A percentile compares a stretch with the other conserved stretches of the same genome.
phyloP scores from a whole-genome alignment of 1,284 basidiomycete genomes.

The Lentinula novae-zelandiae region DNA sequence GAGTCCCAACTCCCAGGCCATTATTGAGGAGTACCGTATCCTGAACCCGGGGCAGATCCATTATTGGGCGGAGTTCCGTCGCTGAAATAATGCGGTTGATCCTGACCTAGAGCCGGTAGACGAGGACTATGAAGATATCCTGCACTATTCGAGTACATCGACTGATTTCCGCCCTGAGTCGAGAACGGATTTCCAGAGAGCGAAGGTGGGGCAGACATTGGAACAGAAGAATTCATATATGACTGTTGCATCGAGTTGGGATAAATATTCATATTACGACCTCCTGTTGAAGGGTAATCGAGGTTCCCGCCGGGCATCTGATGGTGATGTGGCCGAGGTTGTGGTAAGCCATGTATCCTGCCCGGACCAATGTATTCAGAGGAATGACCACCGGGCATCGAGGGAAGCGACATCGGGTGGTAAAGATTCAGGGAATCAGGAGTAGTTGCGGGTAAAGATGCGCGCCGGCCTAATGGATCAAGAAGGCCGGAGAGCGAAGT shows the following conservation, averaged over 20 bases:
- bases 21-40: conserved; percentile 46
- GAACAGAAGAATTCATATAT: conserved; percentile 43
- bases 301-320: conserved; percentile 15
- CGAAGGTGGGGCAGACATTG: conserved; percentile 49
- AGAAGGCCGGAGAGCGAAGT: conserved; percentile 41
- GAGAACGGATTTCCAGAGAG: conserved; percentile 44
- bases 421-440: conserved; percentile 67
- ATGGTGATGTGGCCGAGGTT: conserved; percentile 15
- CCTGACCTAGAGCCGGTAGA: conserved; percentile 19
- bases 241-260: conserved; percentile 17
- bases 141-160: conserved; percentile 11
- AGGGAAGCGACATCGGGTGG: conserved; percentile 70
- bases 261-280: conserved; percentile 16
- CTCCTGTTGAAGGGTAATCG: conserved; percentile 11
- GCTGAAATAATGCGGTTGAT: conserved; percentile 29
- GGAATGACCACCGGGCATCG: conserved; percentile 26
- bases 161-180: conserved; percentile 27
- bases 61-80: conserved; percentile 36
- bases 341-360: conserved; percentile 8
- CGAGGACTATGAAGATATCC: conserved; percentile 11
- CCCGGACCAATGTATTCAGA: conserved; percentile 11
- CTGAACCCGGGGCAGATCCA: conserved; percentile 40
- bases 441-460: conserved; percentile 41
- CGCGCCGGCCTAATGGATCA: conserved; percentile 31
- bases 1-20: background rate